Conservation (phyloP, 2,329 filamentous ascomycete species). For the Xylariaceae sp. region DNA sequence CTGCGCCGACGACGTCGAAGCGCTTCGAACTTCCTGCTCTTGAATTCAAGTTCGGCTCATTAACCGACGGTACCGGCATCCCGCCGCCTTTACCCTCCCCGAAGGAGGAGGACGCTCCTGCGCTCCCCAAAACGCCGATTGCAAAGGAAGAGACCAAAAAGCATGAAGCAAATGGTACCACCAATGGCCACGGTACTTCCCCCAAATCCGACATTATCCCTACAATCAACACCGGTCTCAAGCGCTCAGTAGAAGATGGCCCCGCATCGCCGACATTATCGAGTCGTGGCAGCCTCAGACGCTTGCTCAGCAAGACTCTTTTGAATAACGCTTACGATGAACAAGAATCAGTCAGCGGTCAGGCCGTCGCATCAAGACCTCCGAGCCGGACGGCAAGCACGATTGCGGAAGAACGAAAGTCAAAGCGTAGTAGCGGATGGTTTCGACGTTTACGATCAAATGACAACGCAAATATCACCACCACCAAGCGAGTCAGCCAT, state of each 20-base stretch:
- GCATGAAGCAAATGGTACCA: slow-evolving; percentile 21
- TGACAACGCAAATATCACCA: slow-evolving; percentile 24
- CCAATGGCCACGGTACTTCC: slow-evolving; percentile 39
- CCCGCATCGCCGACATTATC: slow-evolving; percentile 50
- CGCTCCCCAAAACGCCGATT: slow-evolving; percentile 35
- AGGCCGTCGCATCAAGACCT: slow-evolving; percentile 35
- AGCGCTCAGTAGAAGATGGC: slow-evolving; percentile 45
- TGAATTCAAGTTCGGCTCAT: slow-evolving; percentile 53
- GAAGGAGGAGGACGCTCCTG: slow-evolving; percentile 42
- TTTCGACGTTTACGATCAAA: slow-evolving; percentile 49
- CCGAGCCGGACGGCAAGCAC: slow-evolving; percentile 47
- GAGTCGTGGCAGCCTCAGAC: slow-evolving; percentile 52
- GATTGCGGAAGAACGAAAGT: slow-evolving; percentile 47
- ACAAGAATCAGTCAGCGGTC: slow-evolving; percentile 33
- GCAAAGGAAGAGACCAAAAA: slow-evolving; percentile 21
- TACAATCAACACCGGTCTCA: slow-evolving; percentile 33
- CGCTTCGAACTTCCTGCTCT: slow-evolving; percentile 56
- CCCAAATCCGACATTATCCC: slow-evolving; percentile 22
- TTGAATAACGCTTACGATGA: slow-evolving; percentile 50
- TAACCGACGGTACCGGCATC: slow-evolving; percentile 59
- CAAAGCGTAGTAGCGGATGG: slow-evolving; percentile 55
- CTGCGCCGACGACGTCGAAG: slow-evolving; percentile 18
- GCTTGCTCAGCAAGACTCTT: slow-evolving; percentile 51
- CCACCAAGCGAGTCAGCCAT: slow-evolving; percentile 38
- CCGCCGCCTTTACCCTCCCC: slow-evolving; percentile 55